Base-by-base conservation (phyloP, 2,329 filamentous ascomycete genomes). In the Cladophialophora carrionii region DNA sequence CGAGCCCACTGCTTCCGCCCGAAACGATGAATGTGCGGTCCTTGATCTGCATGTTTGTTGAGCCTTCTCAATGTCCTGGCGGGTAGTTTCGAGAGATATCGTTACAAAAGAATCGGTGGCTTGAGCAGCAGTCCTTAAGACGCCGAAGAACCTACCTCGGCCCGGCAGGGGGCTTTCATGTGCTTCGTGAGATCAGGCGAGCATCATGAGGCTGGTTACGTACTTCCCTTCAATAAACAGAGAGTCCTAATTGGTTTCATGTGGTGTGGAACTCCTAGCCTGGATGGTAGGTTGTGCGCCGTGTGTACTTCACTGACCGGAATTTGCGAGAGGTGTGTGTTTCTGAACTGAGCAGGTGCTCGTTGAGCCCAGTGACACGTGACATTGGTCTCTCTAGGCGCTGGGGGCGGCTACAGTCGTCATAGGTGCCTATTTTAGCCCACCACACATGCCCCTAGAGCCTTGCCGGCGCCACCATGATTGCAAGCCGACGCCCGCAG, bases 11-110 rank as follows among this genome's bases (percentile, higher is more conserved):
- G 22, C 63, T 67, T 12, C 68, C 68, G 41, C 68, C 68, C 32
- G 58, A 61, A 17, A 70, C 64, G n/a, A 68, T 65, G 51, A 68
- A 70, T n/a, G 68, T 72, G 31, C 71, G 68, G 46, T 68, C 68
- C 59, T 71, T 63, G 57, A 70, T 63, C 51, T 70, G 69, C 71
- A 72, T 72, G 43, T 43, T 46, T 20, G 4, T 24, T 8, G 52
- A 32, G 0, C 20, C 48, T 51, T 26, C 22, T 17, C 26, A 7
- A 20, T 32, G 43, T 20, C 31, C 43, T 58, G 24, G 8, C 1
- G 37, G 17, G 5, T 43, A n/a, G 4, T n/a, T 43, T 43, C 37
- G 37, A 43, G 37, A 43, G 37, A 41, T 43, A 43, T 43, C 17
- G 31, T 55, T 32, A 17, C 7, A 55, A 20, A 55, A 20, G 57